A percentile compares a stretch with the other conserved stretches of the same genome.
Evolutionary conservation across 148 eudicot genomes (phyloP).

Genomic region (Spergularia bocconei): DNA sequence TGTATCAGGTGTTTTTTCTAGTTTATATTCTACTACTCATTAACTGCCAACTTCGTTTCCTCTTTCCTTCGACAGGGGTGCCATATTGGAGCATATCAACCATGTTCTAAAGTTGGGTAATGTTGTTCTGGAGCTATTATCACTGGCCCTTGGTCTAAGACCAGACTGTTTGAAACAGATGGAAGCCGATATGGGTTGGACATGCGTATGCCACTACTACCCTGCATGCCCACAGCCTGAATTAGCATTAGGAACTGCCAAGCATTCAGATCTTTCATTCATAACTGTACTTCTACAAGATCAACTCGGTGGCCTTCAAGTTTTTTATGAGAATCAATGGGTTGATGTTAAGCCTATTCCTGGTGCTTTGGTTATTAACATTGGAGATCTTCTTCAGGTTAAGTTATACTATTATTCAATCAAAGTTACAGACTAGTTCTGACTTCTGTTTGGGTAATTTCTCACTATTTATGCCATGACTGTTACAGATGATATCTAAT

Average conservation of each 20-base stretch:
- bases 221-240: slow-evolving; percentile 32
- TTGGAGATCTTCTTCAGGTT: slow-evolving; percentile 50
- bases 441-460: background rate
- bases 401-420: background rate
- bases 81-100: slow-evolving; percentile 22
- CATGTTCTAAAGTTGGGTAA: slow-evolving; percentile 26
- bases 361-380: slow-evolving; percentile 39
- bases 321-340: slow-evolving; percentile 35
- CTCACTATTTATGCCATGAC: background rate
- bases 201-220: slow-evolving; percentile 31
- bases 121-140: slow-evolving; percentile 31
- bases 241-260: slow-evolving; percentile 14
- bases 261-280: slow-evolving; percentile 13
- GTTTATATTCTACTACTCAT: too few species aligned
- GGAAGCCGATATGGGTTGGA: slow-evolving; percentile 24
- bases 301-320: slow-evolving; percentile 48
- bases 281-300: slow-evolving; percentile 27
- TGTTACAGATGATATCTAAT: slow-evolving; percentile 33
- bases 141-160: slow-evolving; percentile 39
- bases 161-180: slow-evolving; percentile 23
- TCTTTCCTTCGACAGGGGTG: slow-evolving; percentile 24
- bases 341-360: slow-evolving; percentile 33
- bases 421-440: background rate
- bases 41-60: too few species aligned
- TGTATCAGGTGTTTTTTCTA: background rate